Base-by-base conservation (phyloP, 768 basidiomycete genomes). In the Pholiota conissans region DNA sequence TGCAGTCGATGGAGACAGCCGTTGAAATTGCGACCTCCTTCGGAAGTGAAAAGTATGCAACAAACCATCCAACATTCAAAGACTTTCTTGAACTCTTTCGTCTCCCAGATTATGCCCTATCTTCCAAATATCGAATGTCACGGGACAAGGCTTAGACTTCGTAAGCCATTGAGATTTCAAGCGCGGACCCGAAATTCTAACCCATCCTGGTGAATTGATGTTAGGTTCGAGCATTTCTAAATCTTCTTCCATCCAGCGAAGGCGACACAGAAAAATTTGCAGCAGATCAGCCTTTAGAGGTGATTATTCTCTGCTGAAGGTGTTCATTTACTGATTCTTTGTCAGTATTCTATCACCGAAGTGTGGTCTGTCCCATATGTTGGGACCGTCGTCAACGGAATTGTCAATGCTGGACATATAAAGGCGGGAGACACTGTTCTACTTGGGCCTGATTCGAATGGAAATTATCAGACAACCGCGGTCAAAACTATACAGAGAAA, bases 401-500 rank as follows among this genome's bases (percentile, higher is more conserved):
- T 94, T 63, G 69, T 95, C 58, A 90, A 93, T 66, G 78, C 84
- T 40, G 93, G 93, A 30, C 79, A 74, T 35, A 73, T 90, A 56
- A 90, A 88, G 69, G 81, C 86, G 4, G 94, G 93, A 24, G 94
- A 98, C 66, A 69, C 85, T 0, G 84, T 96, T 26, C 72, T 93
- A 20, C 76, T 97, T 48, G 97, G 96, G 1, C 97, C 97, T 1
- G 97, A 99, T 69, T 84, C 91, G 0, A 92, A 94, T 52, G 96
- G 96, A 2, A 87, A 91, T 65, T 98, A 89, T 71, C 83, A 86
- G 60, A 80, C 82, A 35, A 91, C 91, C 0, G 76, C 85, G 8
- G 77, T 99, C 60, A 93, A 91, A 76, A 90, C 86, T 63, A 99
- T 99, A 75, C 95, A 98, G 74, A 83, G 95, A 57, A 99, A 98